Conservation (phyloP, 768 basidiomycete species). For the Boletus sp. region DNA sequence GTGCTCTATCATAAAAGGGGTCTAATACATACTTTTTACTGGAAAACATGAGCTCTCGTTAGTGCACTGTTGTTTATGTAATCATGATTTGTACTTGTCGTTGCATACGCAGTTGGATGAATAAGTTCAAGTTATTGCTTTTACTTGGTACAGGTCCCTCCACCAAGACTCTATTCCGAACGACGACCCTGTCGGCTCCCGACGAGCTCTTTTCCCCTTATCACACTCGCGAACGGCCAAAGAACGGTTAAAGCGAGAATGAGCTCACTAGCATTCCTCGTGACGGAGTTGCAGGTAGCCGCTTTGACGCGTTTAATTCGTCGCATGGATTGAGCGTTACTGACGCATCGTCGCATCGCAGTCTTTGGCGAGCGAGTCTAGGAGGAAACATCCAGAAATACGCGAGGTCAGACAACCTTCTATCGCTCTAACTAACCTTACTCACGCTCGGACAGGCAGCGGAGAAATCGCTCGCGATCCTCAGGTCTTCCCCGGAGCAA, state of each 20-base stretch:
- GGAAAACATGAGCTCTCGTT: not conserved
- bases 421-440: not conserved
- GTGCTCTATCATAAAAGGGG: not conserved
- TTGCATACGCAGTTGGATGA: not conserved
- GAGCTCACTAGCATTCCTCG: slow-evolving; percentile 68
- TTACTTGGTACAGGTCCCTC: not conserved
- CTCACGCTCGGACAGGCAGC: slow-evolving; percentile 54
- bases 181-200: not conserved
- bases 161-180: not conserved
- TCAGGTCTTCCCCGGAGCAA: slow-evolving; percentile 80
- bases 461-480: slow-evolving; percentile 79
- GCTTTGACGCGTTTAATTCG: not conserved
- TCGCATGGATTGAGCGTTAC: not conserved
- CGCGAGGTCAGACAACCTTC: slow-evolving; percentile 64
- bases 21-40: not conserved
- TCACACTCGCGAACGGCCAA: not conserved
- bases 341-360: slow-evolving; percentile 36
- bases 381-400: slow-evolving; percentile 87
- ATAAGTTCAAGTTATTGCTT: not conserved
- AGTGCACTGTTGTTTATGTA: not conserved
- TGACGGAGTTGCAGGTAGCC: slow-evolving; percentile 68
- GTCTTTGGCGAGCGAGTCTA: slow-evolving; percentile 86
- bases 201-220: not conserved
- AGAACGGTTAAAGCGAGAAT: slow-evolving; percentile 29
- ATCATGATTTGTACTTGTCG: slow-evolving; percentile 5